Evolutionary conservation across 106 monocot genomes (phyloP).

Genomic region (Acorus gramineus): DNA sequence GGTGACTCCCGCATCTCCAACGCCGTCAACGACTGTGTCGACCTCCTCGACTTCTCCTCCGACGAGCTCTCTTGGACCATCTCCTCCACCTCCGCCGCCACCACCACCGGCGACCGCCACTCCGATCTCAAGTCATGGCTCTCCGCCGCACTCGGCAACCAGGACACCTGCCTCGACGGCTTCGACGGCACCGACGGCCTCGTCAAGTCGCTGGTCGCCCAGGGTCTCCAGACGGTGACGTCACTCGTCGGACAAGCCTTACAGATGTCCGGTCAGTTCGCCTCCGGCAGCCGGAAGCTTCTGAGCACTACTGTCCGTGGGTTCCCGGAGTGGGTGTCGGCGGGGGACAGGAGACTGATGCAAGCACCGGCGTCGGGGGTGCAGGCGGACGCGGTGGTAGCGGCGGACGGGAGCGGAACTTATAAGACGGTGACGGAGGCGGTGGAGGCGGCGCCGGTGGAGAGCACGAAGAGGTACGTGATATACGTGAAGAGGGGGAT

Average conservation of each 20-base stretch:
- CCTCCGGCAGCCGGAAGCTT: not conserved
- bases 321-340: constrained; percentile 6
- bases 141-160: constrained; percentile 12
- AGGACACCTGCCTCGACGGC: constrained; percentile 10
- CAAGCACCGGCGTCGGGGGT: not conserved
- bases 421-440: too few species aligned
- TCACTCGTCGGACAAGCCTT: not conserved
- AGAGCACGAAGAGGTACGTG: too few species aligned
- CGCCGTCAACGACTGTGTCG: not conserved
- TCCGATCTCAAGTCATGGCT: constrained; percentile 9
- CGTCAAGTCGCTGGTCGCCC: not conserved
- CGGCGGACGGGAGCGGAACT: too few species aligned
- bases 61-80: constrained; percentile 10
- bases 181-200: not conserved
- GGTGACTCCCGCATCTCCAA: not conserved
- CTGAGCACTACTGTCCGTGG: not conserved
- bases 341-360: constrained; percentile 5
- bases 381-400: not conserved
- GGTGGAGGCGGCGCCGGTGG: too few species aligned
- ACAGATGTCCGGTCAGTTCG: too few species aligned
- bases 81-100: constrained; percentile 3
- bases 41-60: constrained; percentile 8
- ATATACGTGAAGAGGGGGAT: too few species aligned
- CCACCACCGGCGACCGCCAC: not conserved
- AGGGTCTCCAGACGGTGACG: not conserved